Percentiles rank a stretch among this genome's conserved stretches.
phyloP scores from a whole-genome alignment of 1,139 yeast genomes.

The Hansenula lynferdii region DNA sequence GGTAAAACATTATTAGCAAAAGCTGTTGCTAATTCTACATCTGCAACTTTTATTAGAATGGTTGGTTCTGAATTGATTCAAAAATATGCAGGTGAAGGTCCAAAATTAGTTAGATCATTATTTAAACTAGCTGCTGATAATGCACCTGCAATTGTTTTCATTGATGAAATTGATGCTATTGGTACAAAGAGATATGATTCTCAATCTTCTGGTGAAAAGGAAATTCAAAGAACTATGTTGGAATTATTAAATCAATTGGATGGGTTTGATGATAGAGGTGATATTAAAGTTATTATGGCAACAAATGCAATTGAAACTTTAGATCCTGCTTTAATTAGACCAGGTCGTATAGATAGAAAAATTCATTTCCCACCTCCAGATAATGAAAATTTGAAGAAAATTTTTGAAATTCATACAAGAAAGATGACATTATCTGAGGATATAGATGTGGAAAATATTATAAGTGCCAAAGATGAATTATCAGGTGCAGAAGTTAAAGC shows the following conservation, averaged over 20 bases:
- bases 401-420: constrained; percentile 87
- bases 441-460: constrained; percentile 86
- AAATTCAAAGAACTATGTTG: constrained; percentile 97
- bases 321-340: constrained; percentile 97
- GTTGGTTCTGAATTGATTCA: constrained; percentile 97
- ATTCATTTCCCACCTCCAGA: constrained; percentile 96
- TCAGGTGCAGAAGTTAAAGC: constrained; percentile 99
- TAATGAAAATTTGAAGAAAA: constrained; percentile 87
- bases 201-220: constrained; percentile 95
- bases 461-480: constrained; percentile 87
- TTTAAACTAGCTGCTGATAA: constrained; percentile 97
- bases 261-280: constrained; percentile 98
- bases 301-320: constrained; percentile 93
- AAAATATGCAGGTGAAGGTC: constrained; percentile 97
- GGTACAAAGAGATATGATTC: constrained; percentile 98
- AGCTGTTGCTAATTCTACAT: constrained; percentile 97
- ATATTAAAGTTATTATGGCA: constrained; percentile 98
- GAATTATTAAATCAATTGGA: constrained; percentile 94
- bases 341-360: constrained; percentile 98
- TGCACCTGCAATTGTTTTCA: constrained; percentile 96
- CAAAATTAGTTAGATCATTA: constrained; percentile 88
- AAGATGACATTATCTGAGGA: constrained; percentile 90
- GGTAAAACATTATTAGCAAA: constrained; percentile 96
- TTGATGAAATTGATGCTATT: constrained; percentile 98
- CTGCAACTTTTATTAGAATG: constrained; percentile 93